Conservation (phyloP, 805 yeast genomes). For the Wickerhamomyces tratensis region DNA sequence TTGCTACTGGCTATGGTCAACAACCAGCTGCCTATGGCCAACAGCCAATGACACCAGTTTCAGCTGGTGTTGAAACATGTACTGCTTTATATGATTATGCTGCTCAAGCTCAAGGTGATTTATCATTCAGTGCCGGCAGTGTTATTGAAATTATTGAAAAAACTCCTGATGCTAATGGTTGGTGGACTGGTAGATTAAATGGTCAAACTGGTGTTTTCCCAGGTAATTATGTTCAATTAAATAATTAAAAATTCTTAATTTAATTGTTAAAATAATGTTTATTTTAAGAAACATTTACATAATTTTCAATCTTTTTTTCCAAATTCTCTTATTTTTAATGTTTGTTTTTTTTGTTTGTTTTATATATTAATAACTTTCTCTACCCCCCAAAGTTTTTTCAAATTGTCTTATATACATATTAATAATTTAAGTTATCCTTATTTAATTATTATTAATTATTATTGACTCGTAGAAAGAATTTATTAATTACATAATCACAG, state of each 20-base stretch:
- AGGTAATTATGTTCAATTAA: conserved; percentile 86
- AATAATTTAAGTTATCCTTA: too few species aligned
- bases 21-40: conserved; percentile 25
- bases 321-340: too few species aligned
- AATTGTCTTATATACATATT: too few species aligned
- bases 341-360: too few species aligned
- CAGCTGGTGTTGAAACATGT: conserved; percentile 47
- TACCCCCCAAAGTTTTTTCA: too few species aligned
- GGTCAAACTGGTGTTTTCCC: conserved; percentile 92
- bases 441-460: too few species aligned
- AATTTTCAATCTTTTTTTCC: too few species aligned
- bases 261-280: too few species aligned
- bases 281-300: too few species aligned
- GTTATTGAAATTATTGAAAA: conserved; percentile 75
- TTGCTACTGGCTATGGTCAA: conserved; percentile 25
- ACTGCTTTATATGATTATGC: conserved; percentile 87
- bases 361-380: too few species aligned
- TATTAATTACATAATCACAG: too few species aligned
- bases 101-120: conserved; percentile 91
- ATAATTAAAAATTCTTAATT: conserved; percentile 9
- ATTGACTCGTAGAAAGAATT: too few species aligned
- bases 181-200: conserved; percentile 93
- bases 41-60: conserved; percentile 22
- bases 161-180: conserved; percentile 79
- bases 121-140: conserved; percentile 81